Conservation (phyloP, 2,329 filamentous ascomycete genomes). For the Penicillium sp. region DNA sequence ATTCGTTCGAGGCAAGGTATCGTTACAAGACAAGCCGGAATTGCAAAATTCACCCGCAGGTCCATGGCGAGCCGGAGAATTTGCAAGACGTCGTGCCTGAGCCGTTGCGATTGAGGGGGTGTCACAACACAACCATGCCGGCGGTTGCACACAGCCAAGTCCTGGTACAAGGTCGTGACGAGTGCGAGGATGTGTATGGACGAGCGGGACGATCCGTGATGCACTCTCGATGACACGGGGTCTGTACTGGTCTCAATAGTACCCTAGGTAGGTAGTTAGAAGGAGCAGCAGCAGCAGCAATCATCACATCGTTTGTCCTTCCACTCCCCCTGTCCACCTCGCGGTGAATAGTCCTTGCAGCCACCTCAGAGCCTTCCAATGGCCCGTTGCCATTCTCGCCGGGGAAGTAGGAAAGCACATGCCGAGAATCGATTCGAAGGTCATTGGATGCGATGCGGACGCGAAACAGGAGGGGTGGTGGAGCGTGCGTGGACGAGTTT, state of each 20-base stretch:
- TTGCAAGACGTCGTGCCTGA: conserved; percentile 6
- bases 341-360: too few species aligned
- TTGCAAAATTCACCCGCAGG: conserved; percentile 4
- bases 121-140: conserved; percentile 9
- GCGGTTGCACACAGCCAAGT: conserved; percentile 6
- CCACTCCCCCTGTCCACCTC: too few species aligned
- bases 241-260: background rate
- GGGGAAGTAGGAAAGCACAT: too few species aligned
- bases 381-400: background rate
- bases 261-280: too few species aligned
- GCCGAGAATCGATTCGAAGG: too few species aligned
- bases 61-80: conserved; percentile 7
- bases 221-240: background rate
- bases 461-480: too few species aligned
- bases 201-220: background rate
- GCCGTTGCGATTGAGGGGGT: conserved; percentile 8
- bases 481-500: too few species aligned
- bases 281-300: too few species aligned
- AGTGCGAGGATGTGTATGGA: background rate
- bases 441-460: too few species aligned
- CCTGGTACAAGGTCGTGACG: conserved; percentile 4
- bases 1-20: background rate
- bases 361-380: too few species aligned
- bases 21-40: background rate
- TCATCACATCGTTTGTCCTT: too few species aligned